A percentile compares a stretch with the other conserved stretches of the same genome.
These are phyloP conservation scores for Penicillium sp. DNA, from an alignment of 2,329 filamentous ascomycete species.

Conservation along the genomic window DNA sequence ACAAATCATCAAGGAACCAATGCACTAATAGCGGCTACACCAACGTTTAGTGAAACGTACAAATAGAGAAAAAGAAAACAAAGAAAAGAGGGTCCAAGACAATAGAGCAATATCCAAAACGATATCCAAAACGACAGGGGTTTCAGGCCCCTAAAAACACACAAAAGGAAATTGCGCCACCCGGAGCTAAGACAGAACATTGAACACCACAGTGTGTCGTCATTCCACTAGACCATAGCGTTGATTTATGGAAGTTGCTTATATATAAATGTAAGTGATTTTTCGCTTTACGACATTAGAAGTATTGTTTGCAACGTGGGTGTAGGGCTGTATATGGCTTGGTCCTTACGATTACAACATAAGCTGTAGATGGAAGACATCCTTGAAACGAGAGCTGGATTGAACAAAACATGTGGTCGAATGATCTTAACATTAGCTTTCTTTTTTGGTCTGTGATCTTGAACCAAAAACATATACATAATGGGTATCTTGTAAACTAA, in stretches of 20 bases:
- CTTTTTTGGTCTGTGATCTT: no score
- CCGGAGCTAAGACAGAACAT: neutral
- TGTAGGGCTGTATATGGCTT: no score
- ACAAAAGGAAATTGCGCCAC: neutral
- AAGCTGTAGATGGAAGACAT: no score
- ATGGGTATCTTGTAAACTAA: neutral
- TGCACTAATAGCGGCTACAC: neutral
- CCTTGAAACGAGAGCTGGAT: no score
- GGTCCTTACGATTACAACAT: neutral
- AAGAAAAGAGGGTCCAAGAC: neutral
- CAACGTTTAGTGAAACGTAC: slow-evolving; percentile 1
- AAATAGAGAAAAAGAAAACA: neutral
- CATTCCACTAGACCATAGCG: neutral
- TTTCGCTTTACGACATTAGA: neutral
- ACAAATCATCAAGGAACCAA: neutral
- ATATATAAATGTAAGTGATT: neutral
- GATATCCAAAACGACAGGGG: neutral
- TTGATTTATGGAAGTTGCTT: neutral
- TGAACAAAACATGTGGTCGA: no score
- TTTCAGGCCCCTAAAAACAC: neutral
- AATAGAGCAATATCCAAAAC: neutral
- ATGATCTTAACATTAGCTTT: no score
- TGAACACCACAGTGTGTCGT: neutral
- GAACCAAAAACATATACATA: neutral
- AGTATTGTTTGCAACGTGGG: neutral